phyloP scores from a whole-genome alignment of 2,329 filamentous ascomycete genomes.

The Microthyrium microscopicum region DNA sequence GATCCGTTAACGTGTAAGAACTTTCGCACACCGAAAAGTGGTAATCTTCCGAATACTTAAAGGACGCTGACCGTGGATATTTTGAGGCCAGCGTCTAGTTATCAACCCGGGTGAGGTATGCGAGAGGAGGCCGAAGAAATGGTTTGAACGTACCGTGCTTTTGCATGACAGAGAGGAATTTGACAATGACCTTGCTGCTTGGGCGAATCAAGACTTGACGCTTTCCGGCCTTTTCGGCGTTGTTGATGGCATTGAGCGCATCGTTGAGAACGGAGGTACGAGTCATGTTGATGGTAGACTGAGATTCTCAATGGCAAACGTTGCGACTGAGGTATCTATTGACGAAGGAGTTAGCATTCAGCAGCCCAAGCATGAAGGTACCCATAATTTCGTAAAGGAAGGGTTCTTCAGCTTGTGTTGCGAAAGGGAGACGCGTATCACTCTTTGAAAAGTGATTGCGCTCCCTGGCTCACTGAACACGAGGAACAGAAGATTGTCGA shows the following conservation, averaged over 20 bases:
- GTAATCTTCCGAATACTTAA: constrained; percentile 99
- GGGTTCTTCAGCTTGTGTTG: constrained; percentile 53
- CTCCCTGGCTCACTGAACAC: constrained; percentile 34
- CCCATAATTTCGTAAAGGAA: constrained; percentile 36
- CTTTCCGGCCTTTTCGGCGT: constrained; percentile 99
- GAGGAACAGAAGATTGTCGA: constrained; percentile 7
- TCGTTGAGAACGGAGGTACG: constrained; percentile 99
- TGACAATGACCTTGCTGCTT: constrained; percentile 98
- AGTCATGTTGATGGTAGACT: constrained; percentile 74
- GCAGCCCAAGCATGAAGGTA: constrained; percentile 52
- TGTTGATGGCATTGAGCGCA: constrained; percentile 98
- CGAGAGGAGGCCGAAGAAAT: constrained; percentile 2
- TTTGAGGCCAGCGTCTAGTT: constrained; percentile 96
- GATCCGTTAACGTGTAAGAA: constrained; percentile 95
- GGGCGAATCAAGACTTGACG: constrained; percentile 97
- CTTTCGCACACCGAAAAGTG: constrained; percentile 40
- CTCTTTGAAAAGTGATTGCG: constrained; percentile 24
- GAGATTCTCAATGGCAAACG: constrained; percentile 62
- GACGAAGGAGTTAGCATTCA: constrained; percentile 39
- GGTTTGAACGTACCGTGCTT: constrained; percentile 69
- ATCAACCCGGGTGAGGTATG: constrained; percentile 70
- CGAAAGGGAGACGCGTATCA: constrained; percentile 31
- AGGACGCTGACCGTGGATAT: constrained; percentile 79
- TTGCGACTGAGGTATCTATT: constrained; percentile 44
- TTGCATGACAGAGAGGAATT: constrained; percentile 99